phyloP scores from a whole-genome alignment of 2,329 filamentous ascomycete species.

The Emergomyces orientalis region DNA sequence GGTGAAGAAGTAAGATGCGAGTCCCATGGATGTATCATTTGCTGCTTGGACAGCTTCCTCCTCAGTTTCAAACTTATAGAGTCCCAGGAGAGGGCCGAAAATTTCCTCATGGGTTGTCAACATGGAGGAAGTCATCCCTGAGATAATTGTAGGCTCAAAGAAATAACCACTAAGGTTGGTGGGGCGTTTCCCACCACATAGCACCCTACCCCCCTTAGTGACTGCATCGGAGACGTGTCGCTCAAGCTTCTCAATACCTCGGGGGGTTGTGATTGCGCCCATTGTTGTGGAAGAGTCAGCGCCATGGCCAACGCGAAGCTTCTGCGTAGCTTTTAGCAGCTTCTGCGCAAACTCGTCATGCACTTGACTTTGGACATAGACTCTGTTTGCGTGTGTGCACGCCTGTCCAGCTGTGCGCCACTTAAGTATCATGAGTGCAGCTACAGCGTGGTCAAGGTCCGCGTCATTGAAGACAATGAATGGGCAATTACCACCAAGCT shows the following conservation, averaged over 20 bases:
- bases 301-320: conserved; percentile 25
- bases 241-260: conserved; percentile 16
- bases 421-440: background rate
- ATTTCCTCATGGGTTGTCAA: conserved; percentile 23
- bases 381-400: conserved; percentile 28
- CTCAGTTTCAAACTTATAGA: conserved; percentile 21
- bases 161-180: background rate
- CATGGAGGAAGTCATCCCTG: conserved; percentile 18
- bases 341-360: conserved; percentile 38
- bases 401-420: conserved; percentile 19
- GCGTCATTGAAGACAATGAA: conserved; percentile 33
- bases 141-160: conserved; percentile 3
- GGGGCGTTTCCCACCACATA: conserved; percentile 20
- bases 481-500: conserved; percentile 35
- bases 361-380: conserved; percentile 34
- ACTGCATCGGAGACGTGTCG: conserved; percentile 20
- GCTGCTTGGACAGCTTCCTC: conserved; percentile 24
- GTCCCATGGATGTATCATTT: conserved; percentile 23
- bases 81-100: conserved; percentile 22
- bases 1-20: conserved; percentile 36
- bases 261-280: conserved; percentile 17
- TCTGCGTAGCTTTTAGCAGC: conserved; percentile 39
- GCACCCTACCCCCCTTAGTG: conserved; percentile 21
- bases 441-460: conserved; percentile 25
- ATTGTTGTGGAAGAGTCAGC: conserved; percentile 25